Conservation (phyloP, 306 rosid species). For the Malus asiatica region DNA sequence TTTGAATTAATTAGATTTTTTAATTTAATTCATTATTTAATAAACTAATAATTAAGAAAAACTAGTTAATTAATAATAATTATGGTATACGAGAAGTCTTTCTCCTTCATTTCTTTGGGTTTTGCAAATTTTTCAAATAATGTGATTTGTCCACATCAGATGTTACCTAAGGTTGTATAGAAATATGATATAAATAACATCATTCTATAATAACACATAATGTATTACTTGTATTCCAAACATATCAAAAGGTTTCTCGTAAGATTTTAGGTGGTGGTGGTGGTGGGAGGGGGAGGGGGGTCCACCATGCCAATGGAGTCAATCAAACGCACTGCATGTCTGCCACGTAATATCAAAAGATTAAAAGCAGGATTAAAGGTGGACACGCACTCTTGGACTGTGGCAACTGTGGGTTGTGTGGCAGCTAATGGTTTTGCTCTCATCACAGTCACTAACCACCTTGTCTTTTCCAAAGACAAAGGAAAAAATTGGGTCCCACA, state of each 20-base stretch:
- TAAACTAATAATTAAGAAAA: no score
- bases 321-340: slow-evolving; percentile 44
- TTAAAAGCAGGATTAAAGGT: slow-evolving; percentile 8
- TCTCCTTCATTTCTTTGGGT: no score
- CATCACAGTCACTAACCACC: slow-evolving; percentile 23
- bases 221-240: no score
- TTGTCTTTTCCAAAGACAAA: slow-evolving; percentile 57
- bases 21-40: no score
- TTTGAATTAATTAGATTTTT: no score
- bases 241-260: neutral
- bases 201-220: no score
- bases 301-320: neutral
- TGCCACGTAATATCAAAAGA: slow-evolving; percentile 38
- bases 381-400: slow-evolving; percentile 34
- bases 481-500: slow-evolving; percentile 42
- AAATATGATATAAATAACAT: no score
- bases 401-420: slow-evolving; percentile 9
- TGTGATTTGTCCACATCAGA: no score
- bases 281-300: neutral
- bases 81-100: no score
- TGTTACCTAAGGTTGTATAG: no score
- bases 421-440: slow-evolving; percentile 30
- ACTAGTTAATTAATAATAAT: no score
- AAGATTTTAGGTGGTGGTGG: slow-evolving; percentile 30
- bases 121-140: no score